phyloP scores from a whole-genome alignment of 257 asterid species.

The Nicotiana otophora region DNA sequence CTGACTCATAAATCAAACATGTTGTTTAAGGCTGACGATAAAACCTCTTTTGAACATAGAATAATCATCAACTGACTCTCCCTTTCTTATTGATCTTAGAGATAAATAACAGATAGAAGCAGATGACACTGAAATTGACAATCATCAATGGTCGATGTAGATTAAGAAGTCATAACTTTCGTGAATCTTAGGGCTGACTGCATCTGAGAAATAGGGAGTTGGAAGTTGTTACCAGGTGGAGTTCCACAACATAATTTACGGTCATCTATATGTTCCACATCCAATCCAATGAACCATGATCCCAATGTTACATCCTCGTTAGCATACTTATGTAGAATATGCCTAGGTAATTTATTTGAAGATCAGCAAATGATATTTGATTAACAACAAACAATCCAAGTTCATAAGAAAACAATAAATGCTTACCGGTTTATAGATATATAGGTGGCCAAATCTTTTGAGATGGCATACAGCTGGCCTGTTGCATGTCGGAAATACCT shows the following conservation, averaged over 20 bases:
- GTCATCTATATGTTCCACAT: constrained; percentile 86
- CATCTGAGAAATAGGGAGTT: neutral
- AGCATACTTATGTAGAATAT: constrained; percentile 67
- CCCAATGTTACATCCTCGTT: constrained; percentile 90
- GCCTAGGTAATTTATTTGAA: constrained; percentile 27
- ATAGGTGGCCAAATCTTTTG: constrained; percentile 83
- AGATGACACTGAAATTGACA: neutral
- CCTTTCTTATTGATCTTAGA: neutral
- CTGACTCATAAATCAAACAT: neutral
- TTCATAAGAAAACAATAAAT: neutral
- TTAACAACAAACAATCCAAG: neutral
- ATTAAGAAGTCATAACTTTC: neutral
- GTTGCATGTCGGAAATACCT: constrained; percentile 91
- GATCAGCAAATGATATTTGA: neutral
- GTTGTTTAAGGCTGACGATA: neutral
- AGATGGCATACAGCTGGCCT: constrained; percentile 81
- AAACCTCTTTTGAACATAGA: neutral
- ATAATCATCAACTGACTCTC: neutral
- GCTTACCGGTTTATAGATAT: constrained; percentile 68
- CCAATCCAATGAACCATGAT: constrained; percentile 87
- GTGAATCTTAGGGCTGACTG: neutral
- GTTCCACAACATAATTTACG: constrained; percentile 89
- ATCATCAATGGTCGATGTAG: neutral
- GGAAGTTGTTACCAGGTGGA: constrained; percentile 66
- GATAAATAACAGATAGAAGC: neutral